Conservation (phyloP, 768 basidiomycete genomes). For the Hericium coralloides region DNA sequence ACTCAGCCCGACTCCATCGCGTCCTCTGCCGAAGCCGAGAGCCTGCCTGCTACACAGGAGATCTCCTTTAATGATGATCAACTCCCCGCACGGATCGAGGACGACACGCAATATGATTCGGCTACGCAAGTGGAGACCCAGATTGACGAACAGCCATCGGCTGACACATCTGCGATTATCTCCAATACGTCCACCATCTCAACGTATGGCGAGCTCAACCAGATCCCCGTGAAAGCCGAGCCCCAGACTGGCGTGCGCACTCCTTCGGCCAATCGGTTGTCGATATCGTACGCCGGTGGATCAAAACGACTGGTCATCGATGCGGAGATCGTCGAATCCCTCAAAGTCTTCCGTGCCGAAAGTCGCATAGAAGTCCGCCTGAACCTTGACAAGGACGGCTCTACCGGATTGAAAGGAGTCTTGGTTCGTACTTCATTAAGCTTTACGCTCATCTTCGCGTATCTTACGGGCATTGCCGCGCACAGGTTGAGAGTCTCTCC, state of each 20-base stretch:
- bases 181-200: conserved; percentile 6
- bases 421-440: conserved; percentile 40
- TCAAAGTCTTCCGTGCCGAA: conserved; percentile 74
- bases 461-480: conserved; percentile 3
- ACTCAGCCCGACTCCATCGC: conserved; percentile 10
- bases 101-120: conserved; percentile 4
- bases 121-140: conserved; percentile 10
- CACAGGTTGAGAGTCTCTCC: conserved; percentile 66
- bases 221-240: conserved; percentile 21
- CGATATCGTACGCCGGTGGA: conserved; percentile 90
- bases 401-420: conserved; percentile 60
- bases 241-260: conserved; percentile 24
- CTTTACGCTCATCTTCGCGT: background rate
- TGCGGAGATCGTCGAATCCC: conserved; percentile 73
- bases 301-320: conserved; percentile 82
- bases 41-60: conserved; percentile 8
- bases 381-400: conserved; percentile 45
- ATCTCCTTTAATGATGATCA: background rate
- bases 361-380: conserved; percentile 81
- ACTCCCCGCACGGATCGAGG: conserved; percentile 4
- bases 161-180: conserved; percentile 11
- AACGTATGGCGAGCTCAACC: conserved; percentile 8
- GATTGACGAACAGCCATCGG: conserved; percentile 9
- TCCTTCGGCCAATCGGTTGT: conserved; percentile 80
- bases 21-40: conserved; percentile 4